These are phyloP conservation scores for Globisporangium acanthophoron DNA, from an alignment of 352 stramenopile genomes.

Conservation along the genomic window DNA sequence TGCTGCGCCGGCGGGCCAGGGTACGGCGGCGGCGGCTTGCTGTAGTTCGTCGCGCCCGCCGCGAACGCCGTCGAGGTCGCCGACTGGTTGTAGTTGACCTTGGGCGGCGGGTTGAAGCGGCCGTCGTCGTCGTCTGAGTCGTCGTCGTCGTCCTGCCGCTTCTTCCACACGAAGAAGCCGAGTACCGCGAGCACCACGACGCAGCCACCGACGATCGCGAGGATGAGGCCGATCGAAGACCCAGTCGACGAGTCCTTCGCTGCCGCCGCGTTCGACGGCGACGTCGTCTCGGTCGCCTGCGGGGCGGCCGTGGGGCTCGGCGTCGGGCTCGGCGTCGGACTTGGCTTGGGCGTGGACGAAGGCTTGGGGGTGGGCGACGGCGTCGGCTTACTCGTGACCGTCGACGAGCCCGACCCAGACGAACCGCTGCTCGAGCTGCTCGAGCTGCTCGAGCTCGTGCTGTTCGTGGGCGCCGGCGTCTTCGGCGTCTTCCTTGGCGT, in stretches of 20 bases:
- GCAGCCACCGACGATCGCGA: slow-evolving; percentile 35
- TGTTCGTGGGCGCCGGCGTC: slow-evolving; percentile 14
- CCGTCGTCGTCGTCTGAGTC: slow-evolving; percentile 54
- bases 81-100: slow-evolving; percentile 15
- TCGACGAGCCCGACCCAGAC: slow-evolving; percentile 18
- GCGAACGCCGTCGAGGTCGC: slow-evolving; percentile 13
- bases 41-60: slow-evolving; percentile 21
- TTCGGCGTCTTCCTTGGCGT: slow-evolving; percentile 19
- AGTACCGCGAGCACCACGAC: slow-evolving; percentile 38
- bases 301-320: slow-evolving; percentile 11
- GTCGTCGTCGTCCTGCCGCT: slow-evolving; percentile 46
- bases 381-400: background rate
- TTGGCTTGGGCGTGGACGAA: slow-evolving; percentile 23
- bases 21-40: slow-evolving; percentile 7
- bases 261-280: slow-evolving; percentile 27
- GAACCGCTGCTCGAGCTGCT: slow-evolving; percentile 12
- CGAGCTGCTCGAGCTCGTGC: slow-evolving; percentile 11
- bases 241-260: slow-evolving; percentile 18
- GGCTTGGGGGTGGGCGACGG: slow-evolving; percentile 19
- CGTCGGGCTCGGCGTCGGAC: slow-evolving; percentile 15
- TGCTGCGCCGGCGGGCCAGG: background rate
- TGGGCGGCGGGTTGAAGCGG: slow-evolving; percentile 12
- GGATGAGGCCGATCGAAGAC: slow-evolving; percentile 39
- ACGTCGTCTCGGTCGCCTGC: slow-evolving; percentile 14
- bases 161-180: slow-evolving; percentile 58